These are phyloP conservation scores for Ogataea pilisensis DNA, from an alignment of 805 yeast genomes.

Conservation along the genomic window DNA sequence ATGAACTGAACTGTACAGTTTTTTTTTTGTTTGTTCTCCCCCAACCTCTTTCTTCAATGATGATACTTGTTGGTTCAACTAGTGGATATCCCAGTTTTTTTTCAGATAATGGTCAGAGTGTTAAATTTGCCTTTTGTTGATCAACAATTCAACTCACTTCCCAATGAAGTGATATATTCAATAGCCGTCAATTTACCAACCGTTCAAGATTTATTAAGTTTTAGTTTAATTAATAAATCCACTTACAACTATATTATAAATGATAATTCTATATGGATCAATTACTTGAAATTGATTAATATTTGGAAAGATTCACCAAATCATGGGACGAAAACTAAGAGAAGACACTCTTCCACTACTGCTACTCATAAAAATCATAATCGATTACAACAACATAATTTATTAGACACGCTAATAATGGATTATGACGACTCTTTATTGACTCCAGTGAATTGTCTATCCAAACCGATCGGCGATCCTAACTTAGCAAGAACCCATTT, in stretches of 20 bases:
- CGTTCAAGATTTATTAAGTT: slow-evolving; percentile 26
- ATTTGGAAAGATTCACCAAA: slow-evolving; percentile 25
- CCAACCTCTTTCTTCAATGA: no score
- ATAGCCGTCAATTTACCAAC: slow-evolving; percentile 21
- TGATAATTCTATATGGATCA: slow-evolving; percentile 25
- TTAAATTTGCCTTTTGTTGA: no score
- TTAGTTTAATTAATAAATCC: slow-evolving; percentile 24
- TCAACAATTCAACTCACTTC: slow-evolving; percentile 6
- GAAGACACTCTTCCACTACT: no score
- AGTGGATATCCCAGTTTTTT: no score
- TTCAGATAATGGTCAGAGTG: no score
- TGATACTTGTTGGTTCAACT: no score
- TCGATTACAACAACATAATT: no score
- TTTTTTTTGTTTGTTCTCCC: background rate
- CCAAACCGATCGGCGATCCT: slow-evolving; percentile 19
- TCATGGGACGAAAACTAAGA: no score
- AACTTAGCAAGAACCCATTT: slow-evolving; percentile 24
- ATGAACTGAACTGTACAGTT: background rate
- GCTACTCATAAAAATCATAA: no score
- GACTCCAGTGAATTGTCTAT: slow-evolving; percentile 26
- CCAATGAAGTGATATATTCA: slow-evolving; percentile 12
- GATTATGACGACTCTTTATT: slow-evolving; percentile 16
- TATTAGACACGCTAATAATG: no score
- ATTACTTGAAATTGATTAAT: slow-evolving; percentile 17
- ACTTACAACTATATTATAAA: slow-evolving; percentile 22